phyloP scores from a whole-genome alignment of 495 filamentous ascomycete genomes.

The Chlorociboria aeruginascens region DNA sequence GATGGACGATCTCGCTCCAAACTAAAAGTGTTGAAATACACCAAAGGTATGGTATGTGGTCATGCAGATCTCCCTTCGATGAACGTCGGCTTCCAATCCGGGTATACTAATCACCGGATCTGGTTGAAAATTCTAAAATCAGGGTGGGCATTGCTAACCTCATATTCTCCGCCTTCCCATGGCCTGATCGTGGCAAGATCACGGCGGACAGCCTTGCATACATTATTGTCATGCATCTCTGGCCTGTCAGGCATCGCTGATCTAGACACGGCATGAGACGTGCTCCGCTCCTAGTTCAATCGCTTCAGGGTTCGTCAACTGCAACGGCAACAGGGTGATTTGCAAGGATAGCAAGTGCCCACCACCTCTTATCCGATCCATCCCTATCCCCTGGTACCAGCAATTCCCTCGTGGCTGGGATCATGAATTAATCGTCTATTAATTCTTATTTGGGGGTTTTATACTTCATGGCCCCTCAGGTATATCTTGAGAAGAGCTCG shows the following conservation, averaged over 20 bases:
- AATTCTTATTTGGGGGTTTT: too few relatives aligned
- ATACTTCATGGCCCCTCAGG: too few relatives aligned
- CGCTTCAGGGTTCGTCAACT: constrained; percentile 5
- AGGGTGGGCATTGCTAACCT: background rate
- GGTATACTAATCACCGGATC: too few relatives aligned
- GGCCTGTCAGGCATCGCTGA: constrained; percentile 9
- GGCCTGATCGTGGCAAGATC: background rate
- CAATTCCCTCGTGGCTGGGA: too few relatives aligned
- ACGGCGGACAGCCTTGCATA: constrained; percentile 16
- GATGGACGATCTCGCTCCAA: too few relatives aligned
- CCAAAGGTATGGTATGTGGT: background rate
- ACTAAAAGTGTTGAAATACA: too few relatives aligned
- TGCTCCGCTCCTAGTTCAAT: constrained; percentile 9
- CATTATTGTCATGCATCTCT: constrained; percentile 9
- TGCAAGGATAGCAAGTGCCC: constrained; percentile 16
- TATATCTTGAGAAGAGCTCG: too few relatives aligned
- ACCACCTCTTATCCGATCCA: constrained; percentile 15
- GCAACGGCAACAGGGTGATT: background rate
- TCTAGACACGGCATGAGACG: constrained; percentile 15
- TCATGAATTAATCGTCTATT: too few relatives aligned
- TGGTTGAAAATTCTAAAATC: too few relatives aligned
- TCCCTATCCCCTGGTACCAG: constrained; percentile 2
- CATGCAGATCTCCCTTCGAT: background rate
- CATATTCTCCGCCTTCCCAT: background rate
- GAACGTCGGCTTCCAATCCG: background rate